Base-by-base conservation (phyloP, 2,329 filamentous ascomycete species). In the Purpureocillium lavendulum region DNA sequence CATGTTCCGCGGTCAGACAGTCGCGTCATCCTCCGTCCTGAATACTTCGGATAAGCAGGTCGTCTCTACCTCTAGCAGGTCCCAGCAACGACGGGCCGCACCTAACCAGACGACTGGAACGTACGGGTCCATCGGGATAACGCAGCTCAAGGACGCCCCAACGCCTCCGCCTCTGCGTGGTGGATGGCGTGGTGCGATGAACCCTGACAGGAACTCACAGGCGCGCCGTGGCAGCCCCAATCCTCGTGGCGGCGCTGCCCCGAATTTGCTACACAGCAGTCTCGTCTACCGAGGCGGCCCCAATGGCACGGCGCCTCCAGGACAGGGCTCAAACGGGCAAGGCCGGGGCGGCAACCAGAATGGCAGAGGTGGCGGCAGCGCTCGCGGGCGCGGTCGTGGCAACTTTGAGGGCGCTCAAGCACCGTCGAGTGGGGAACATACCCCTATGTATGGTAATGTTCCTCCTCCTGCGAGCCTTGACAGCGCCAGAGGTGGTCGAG, bases 1-100 rank as follows among this genome's bases (percentile, higher is more conserved):
- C 18, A 81, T 87, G 30, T 98, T 98, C 78, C 80, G 90, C 29
- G 92, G 92, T 38, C 89, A 92, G 58, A 96, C 92, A 0, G 88
- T 98, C 4, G 79, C 87, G 2, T 77, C 83, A 7, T 84, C 84
- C n/a, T 84, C 86, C 1, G 88, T 97, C 2, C 73, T 98, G 28
- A 98, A 98, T 63, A 69, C 94, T 41, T 82, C 82, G 2, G 72
- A 89, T 54, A 82, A 77, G 51, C 92, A 98, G 64, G 75, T 95
- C 15, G 70, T 94, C 32, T 82, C 78, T 44, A 73, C 75, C 43
- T 77, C 84, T 37, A 75, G 49, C 49, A 64, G 53, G 36, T 58
- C 60, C 3, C 59, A 61, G 53, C 73, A 76, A 45, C 75, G 75
- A 47, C 69, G 70, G 33, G 68, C 67, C 8, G 57, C 66, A 4